Evolutionary conservation across 768 basidiomycete genomes (phyloP), one percentile per base, ranked within the genome.

Genomic region (Lenzites betulinus): DNA sequence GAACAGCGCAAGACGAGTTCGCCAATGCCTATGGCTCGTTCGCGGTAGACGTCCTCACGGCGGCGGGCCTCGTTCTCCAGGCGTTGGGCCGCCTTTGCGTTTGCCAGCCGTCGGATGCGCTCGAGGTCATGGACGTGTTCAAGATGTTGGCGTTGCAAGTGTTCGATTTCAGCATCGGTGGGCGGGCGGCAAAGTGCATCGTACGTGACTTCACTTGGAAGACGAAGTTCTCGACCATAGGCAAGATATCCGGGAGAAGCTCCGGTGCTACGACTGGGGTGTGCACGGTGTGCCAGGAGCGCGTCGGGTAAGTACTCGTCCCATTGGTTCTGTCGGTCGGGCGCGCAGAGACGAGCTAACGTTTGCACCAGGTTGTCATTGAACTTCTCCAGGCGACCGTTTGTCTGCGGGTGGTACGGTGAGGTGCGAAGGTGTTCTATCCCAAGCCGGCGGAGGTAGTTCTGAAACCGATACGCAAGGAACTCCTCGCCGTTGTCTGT

Each of bases 401-500:
- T 49, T 3, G 56, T 58, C 35, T 58, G 56, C 38, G 56, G 56
- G 28, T 58, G 56, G 38, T 58, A 58, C 20, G 63, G 57, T 13
- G 63, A 60, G 12, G 67, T 69, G 51, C 63, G 65, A 16, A 68
- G 51, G 42, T 69, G 67, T n/a, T 60, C 15, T 33, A 69, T 61
- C 1, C 50, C 16, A 7, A 66, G 55, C 6, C 63, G 52, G 46
- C 54, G 13, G 44, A 49, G 47, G 23, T 58, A 58, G 47, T 58
- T 58, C 47, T 58, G 47, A 33, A 39, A 46, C 12, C 5, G 20
- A 57, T 69, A 66, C 15, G 65, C 60, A 39, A 66, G 62, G 63
- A 69, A 66, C 47, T 64, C 67, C 42, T 66, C 63, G 43, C 67
- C 64, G 47, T 66, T 66, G 59, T 69, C 65, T 9, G 67, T 65